These are phyloP conservation scores for Cyberlindnera maritima DNA, from an alignment of 805 yeast genomes.

Conservation along the genomic window DNA sequence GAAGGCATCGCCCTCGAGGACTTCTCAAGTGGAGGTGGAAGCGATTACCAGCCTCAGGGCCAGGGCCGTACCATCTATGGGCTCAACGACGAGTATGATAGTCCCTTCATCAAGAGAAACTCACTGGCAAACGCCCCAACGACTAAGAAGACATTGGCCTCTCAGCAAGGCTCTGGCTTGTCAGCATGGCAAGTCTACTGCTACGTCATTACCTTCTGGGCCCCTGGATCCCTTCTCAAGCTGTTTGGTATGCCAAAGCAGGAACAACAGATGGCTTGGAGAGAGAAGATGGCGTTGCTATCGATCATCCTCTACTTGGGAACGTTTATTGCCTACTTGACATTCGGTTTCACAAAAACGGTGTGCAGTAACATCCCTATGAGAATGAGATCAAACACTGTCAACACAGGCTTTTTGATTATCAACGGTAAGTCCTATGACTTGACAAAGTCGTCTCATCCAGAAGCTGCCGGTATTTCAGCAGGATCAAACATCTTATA, in stretches of 20 bases:
- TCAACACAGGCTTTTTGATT: constrained; percentile 59
- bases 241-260: constrained; percentile 75
- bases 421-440: constrained; percentile 83
- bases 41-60: constrained; percentile 32
- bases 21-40: constrained; percentile 10
- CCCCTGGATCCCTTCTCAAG: constrained; percentile 70
- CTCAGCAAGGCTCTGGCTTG: constrained; percentile 12
- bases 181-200: constrained; percentile 83
- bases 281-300: constrained; percentile 88
- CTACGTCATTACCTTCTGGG: constrained; percentile 83
- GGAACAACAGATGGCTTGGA: constrained; percentile 93
- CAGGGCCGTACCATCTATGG: constrained; percentile 55
- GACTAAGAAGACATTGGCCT: constrained; percentile 10
- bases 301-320: constrained; percentile 74
- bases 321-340: constrained; percentile 75
- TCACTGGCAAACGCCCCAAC: constrained; percentile 5
- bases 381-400: constrained; percentile 59
- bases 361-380: constrained; percentile 55
- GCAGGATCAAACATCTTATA: constrained; percentile 71
- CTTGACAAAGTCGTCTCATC: constrained; percentile 69
- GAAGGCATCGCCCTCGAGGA: constrained; percentile 24
- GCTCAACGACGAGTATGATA: constrained; percentile 54
- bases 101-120: constrained; percentile 17
- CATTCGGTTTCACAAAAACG: constrained; percentile 85
- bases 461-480: constrained; percentile 75